Evolutionary conservation across 345 rosid genomes (phyloP), one percentile per base, ranked within the genome.

Genomic region (Brassica napus): DNA sequence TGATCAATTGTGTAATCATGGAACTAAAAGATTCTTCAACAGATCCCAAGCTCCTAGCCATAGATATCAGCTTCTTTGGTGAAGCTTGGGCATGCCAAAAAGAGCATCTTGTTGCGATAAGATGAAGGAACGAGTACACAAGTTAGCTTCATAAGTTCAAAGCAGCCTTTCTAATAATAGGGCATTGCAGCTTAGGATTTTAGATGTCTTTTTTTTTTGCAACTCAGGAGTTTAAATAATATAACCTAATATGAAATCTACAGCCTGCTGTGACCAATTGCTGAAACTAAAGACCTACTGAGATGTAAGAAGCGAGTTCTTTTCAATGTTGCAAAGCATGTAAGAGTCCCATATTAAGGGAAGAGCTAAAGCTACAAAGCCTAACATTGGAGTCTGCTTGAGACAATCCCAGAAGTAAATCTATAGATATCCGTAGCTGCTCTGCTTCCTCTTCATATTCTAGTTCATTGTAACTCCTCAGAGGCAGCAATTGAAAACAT

Each of bases 251-350:
- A 91, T 89, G 87, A 90, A 90, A 63, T 93, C 97, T 65, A 88
- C 92, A 65, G 99, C 97, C 81, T 95, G 99, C 81, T 93, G 99
- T 15, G 93, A 89, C 97, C 97, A 95, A 65, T 84, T 91, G 30
- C 89, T 79, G 77, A 91, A 91, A 74, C 83, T 86, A 77, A 81
- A 72, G 64, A 84, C 89, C 98, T 91, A 85, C 81, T 82, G 60
- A 65, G 60, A 65, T 0, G 44, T 4, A 80, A 57, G 57, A 64
- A 75, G 18, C 44, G 7, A 71, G 34, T 34, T 61, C 14, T 60
- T 16, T 34, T 61, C 14, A 67, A 26, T 6, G 47, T 18, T 62
- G 24, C 15, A 82, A 59, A 73, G 75, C 14, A 77, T 28, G 4
- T 28, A 37, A 62, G 61, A 61, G 39, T 35, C 8, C 62, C 63